Conservation (phyloP, 345 rosid species). For the Populus ilicifolia region DNA sequence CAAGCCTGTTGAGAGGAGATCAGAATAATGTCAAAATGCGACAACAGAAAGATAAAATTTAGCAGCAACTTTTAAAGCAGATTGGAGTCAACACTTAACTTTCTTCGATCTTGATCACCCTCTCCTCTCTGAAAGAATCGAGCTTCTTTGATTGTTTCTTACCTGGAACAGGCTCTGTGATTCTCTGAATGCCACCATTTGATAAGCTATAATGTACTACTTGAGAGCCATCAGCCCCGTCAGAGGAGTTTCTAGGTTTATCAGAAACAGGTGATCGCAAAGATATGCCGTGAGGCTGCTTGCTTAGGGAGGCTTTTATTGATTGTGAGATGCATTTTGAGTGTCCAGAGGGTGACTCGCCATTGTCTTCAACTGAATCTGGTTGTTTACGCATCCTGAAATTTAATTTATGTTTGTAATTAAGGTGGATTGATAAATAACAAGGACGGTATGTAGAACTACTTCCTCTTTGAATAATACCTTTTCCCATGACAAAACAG, state of each 20-base stretch:
- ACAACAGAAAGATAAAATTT: neutral
- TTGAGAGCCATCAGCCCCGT: constrained; percentile 37
- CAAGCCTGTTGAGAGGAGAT: constrained; percentile 65
- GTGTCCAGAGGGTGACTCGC: constrained; percentile 42
- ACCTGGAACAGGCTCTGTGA: constrained; percentile 37
- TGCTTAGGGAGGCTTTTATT: constrained; percentile 51
- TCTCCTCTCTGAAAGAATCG: constrained; percentile 64
- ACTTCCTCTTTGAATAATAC: neutral
- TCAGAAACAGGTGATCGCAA: constrained; percentile 72
- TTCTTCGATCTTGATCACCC: constrained; percentile 81
- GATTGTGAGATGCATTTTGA: constrained; percentile 58
- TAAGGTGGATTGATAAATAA: neutral
- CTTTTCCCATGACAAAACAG: too few species aligned
- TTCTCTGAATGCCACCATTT: constrained; percentile 50
- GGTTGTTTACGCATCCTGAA: constrained; percentile 54
- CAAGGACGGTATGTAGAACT: neutral
- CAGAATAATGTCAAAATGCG: neutral
- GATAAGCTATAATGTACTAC: constrained; percentile 19
- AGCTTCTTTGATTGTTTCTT: constrained; percentile 40
- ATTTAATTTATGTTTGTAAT: constrained; percentile 7
- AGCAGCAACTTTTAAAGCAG: neutral
- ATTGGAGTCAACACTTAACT: constrained; percentile 54
- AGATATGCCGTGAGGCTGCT: constrained; percentile 53
- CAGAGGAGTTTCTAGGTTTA: constrained; percentile 55
- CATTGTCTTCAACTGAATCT: constrained; percentile 45